These are phyloP conservation scores for Exobasidium rhododendri DNA, from an alignment of 1,284 basidiomycete genomes.

Conservation along the genomic window DNA sequence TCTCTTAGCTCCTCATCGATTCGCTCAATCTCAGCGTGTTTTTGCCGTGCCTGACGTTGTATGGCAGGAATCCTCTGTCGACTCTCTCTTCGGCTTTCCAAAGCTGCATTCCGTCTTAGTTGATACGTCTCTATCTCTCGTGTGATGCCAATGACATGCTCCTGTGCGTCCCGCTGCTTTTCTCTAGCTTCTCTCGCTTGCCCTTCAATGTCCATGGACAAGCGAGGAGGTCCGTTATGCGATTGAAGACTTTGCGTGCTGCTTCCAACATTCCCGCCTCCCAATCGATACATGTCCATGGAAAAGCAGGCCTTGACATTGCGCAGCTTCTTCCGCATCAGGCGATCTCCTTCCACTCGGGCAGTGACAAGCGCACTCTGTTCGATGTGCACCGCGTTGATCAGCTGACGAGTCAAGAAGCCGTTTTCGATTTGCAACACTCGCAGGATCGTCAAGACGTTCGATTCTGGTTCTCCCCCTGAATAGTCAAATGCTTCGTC, in stretches of 20 bases:
- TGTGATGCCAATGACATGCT: background rate
- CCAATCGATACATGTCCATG: conserved; percentile 42
- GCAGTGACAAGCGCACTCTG: conserved; percentile 64
- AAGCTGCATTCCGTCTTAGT: background rate
- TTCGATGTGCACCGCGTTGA: conserved; percentile 74
- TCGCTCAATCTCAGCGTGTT: conserved; percentile 16
- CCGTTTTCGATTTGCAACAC: conserved; percentile 77
- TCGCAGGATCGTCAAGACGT: conserved; percentile 72
- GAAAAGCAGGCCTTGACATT: conserved; percentile 52
- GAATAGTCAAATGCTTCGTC: conserved; percentile 59
- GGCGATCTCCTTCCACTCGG: conserved; percentile 41
- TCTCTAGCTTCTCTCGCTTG: conserved; percentile 31
- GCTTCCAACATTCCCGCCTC: conserved; percentile 30
- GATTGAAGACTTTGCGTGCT: conserved; percentile 51
- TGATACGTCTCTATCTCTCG: background rate
- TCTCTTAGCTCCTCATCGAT: conserved; percentile 67
- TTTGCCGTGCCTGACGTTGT: conserved; percentile 16
- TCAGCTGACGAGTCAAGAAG: conserved; percentile 74
- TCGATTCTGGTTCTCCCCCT: conserved; percentile 61
- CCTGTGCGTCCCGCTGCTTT: conserved; percentile 13
- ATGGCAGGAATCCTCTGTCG: background rate
- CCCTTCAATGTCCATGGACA: conserved; percentile 45
- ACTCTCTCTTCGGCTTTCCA: background rate
- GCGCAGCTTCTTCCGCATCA: conserved; percentile 45
- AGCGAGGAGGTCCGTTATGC: conserved; percentile 48